phyloP scores from a whole-genome alignment of 306 rosid species.

The Oemleria cerasiformis region DNA sequence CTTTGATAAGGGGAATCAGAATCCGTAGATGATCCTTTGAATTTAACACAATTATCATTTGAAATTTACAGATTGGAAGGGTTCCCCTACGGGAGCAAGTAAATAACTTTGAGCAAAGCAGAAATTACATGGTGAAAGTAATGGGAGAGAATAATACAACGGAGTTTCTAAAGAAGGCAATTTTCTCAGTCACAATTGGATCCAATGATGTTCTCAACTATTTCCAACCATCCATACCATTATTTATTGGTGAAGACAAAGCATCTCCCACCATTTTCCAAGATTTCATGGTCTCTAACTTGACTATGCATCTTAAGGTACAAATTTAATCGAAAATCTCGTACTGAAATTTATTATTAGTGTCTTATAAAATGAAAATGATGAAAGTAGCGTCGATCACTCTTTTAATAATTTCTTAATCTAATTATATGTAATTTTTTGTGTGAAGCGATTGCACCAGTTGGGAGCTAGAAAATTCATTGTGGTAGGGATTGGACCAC shows the following conservation, averaged over 20 bases:
- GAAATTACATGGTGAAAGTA: constrained; percentile 26
- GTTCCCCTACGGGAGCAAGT: constrained; percentile 45
- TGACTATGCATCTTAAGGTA: constrained; percentile 50
- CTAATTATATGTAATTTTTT: not conserved
- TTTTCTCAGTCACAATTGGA: constrained; percentile 50
- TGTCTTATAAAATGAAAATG: too few species aligned
- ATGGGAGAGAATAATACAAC: constrained; percentile 40
- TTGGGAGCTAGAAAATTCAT: too few species aligned
- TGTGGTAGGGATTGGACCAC: too few species aligned
- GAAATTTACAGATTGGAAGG: constrained; percentile 37
- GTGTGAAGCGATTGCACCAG: not conserved
- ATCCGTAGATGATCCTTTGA: too few species aligned
- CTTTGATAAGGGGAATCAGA: too few species aligned
- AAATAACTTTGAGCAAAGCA: constrained; percentile 39
- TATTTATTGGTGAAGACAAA: constrained; percentile 30
- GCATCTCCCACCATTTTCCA: constrained; percentile 30
- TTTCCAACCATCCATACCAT: constrained; percentile 44
- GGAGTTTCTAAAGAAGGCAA: constrained; percentile 39
- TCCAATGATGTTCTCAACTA: constrained; percentile 53
- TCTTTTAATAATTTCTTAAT: too few species aligned
- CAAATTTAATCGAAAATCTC: too few species aligned
- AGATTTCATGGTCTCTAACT: constrained; percentile 46
- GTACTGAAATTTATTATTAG: too few species aligned
- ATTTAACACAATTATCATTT: not conserved
- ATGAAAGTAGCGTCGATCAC: too few species aligned